Evolutionary conservation across 1,284 basidiomycete genomes (phyloP), one percentile per base, ranked within the genome.

Genomic region (Boletus subluridellus): DNA sequence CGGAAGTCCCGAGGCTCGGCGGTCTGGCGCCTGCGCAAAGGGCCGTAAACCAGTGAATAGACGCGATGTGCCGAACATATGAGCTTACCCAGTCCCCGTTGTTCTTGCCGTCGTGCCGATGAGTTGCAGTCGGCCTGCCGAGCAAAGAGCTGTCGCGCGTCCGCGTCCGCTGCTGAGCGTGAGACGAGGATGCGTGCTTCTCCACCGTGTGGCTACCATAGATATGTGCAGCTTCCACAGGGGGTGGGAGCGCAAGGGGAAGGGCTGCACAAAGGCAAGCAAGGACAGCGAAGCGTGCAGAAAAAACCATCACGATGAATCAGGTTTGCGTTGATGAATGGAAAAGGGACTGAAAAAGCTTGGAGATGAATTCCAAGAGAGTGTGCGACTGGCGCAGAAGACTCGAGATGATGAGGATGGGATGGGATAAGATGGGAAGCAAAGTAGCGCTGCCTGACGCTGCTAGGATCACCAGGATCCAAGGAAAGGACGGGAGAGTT

Each of bases 391-490:
- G 49, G 68, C 66, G 66, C 71, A 57, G 48, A 49, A 42, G 56
- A 49, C 24, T 52, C 39, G 41, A 50, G 55, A 52, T 12, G 15
- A 57, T 32, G 37, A 57, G 28, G 47, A 48, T 35, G 26, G 1
- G 21, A 21, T 21, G 21, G 6, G 12, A 45, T 28, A 21, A 3
- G 17, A 53, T 47, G 30, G 5, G 32, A 52, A 52, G 55, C 15
- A 58, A 57, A 39, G 14, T 48, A 41, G 59, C 63, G 66, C 49
- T 65, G 50, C 63, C 63, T 60, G 60, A 68, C 49, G 59, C 54
- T 54, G 46, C 24, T 58, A 60, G 63, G 67, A 73, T 60, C 68
- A 60, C 71, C 64, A 21, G 68, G 71, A 73, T 59, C 69, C 57
- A 54, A 14, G 21, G 32, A 63, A 50, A 51, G 12, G 49, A 52